Evolutionary conservation across 176 grass and related monocot genomes (phyloP), one percentile per base, ranked within the genome.

Genomic region (Puya raimondii): DNA sequence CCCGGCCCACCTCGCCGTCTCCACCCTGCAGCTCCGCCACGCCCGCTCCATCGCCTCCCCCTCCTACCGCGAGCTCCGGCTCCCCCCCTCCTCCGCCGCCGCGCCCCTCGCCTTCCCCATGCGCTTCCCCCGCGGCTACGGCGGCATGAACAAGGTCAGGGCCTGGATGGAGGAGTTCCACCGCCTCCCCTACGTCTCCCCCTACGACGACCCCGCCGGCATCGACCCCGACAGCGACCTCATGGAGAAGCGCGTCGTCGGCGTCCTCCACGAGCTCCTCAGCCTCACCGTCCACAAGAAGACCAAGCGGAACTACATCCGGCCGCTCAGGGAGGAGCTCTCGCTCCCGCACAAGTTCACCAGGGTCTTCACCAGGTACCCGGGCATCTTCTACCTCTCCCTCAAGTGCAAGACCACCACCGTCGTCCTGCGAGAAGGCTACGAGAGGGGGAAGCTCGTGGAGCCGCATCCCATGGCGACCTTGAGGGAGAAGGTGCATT

Each of bases 121-220:
- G 92, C 83, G 81, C 7, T 91, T 96, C 52, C 92, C 92, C 27
- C 85, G 92, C 4, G 86, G 92, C 0, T 96, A 96, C 77, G 92
- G 92, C 47, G 67, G 77, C 68, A 96, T 96, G 88, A 96, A 91
- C 61, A 96, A 85, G 84, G 88, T 96, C 63, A 91, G 89, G 75
- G 81, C 81, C 1, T 96, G 92, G 92, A 96, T 96, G 92, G 92
- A 89, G 17, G 83, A 91, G 50, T 96, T 91, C 77, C 92, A 96
- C 57, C 76, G 83, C 7, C 84, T 96, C 9, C 92, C 92, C n/a
- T 96, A 96, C 79, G 80, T 96, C 53, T 96, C 92, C 20, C 88
- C 88, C 18, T 96, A 96, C 69, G 80, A 88, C 4, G 83, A 91
- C 51, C 85, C 88, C 13, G 82, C 88, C 1, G 92, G 85, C 42